Evolutionary conservation across 1,284 basidiomycete species (phyloP).

Genomic region (Xerocomus tenax): DNA sequence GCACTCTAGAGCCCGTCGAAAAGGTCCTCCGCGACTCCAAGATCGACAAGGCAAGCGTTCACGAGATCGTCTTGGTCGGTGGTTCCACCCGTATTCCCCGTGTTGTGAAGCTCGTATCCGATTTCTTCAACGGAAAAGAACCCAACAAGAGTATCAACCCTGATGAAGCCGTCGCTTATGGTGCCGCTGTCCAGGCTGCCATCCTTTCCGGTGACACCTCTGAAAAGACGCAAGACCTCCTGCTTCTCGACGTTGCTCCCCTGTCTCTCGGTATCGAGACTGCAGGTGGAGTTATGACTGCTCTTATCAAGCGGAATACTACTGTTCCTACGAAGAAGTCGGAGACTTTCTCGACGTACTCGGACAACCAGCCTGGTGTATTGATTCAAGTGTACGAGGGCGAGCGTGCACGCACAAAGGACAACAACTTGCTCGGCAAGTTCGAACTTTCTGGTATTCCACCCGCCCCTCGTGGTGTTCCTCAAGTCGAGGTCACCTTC

Average conservation of each 20-base stretch:
- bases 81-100: conserved; percentile 98
- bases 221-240: conserved; percentile 94
- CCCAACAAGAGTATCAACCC: conserved; percentile 98
- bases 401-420: conserved; percentile 98
- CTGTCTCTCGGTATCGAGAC: conserved; percentile 98
- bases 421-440: conserved; percentile 98
- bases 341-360: conserved; percentile 97
- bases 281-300: conserved; percentile 97
- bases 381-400: conserved; percentile 99
- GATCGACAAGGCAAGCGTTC: conserved; percentile 91
- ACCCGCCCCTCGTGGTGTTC: conserved; percentile 95
- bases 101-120: conserved; percentile 94
- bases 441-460: conserved; percentile 98
- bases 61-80: conserved; percentile 97
- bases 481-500: conserved; percentile 97
- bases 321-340: conserved; percentile 99
- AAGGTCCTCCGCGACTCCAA: conserved; percentile 97
- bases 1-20: conserved; percentile 95
- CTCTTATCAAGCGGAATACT: conserved; percentile 97
- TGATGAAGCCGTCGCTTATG: conserved; percentile 98
- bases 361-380: conserved; percentile 98
- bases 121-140: conserved; percentile 98
- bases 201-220: conserved; percentile 97
- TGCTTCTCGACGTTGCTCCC: conserved; percentile 94
- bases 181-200: conserved; percentile 97